phyloP scores from a whole-genome alignment of 1,139 yeast species.

The Magnusiomyces suaveolens region DNA sequence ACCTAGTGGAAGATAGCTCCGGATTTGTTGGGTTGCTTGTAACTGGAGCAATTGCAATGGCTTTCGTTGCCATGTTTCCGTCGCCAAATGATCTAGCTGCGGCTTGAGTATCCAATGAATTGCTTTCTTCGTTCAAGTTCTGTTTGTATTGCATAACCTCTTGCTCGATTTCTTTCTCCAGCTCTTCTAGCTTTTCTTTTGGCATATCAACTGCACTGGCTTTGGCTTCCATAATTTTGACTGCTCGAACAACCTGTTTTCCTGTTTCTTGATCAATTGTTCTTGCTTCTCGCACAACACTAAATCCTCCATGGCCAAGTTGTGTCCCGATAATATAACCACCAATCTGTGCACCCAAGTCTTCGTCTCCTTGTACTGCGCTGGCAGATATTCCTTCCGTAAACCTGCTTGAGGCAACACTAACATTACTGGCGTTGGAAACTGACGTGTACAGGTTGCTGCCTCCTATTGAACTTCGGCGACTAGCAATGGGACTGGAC shows the following conservation, averaged over 20 bases:
- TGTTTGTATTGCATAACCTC: background rate
- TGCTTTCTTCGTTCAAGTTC: background rate
- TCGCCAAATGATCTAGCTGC: too few relatives aligned
- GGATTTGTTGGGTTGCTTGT: background rate
- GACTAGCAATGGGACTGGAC: background rate
- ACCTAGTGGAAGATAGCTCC: background rate
- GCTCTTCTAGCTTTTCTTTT: background rate
- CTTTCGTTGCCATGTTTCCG: background rate
- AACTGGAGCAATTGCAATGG: background rate
- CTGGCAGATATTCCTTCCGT: conserved; percentile 5
- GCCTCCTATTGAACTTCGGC: conserved; percentile 1
- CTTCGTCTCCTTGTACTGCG: conserved; percentile 28
- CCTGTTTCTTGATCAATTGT: conserved; percentile 35
- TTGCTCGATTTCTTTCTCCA: background rate
- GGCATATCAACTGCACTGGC: conserved; percentile 1
- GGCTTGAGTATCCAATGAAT: too few relatives aligned
- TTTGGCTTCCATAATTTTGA: conserved; percentile 55
- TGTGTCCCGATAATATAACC: conserved; percentile 47
- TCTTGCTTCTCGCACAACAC: conserved; percentile 69
- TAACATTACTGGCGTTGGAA: background rate
- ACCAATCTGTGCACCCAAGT: conserved; percentile 42
- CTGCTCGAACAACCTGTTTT: conserved; percentile 43
- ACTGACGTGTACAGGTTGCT: background rate
- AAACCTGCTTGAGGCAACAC: background rate
- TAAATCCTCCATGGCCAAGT: conserved; percentile 92